Base-by-base conservation (phyloP, 352 stramenopile genomes). In the Phytophthora palmivora region DNA sequence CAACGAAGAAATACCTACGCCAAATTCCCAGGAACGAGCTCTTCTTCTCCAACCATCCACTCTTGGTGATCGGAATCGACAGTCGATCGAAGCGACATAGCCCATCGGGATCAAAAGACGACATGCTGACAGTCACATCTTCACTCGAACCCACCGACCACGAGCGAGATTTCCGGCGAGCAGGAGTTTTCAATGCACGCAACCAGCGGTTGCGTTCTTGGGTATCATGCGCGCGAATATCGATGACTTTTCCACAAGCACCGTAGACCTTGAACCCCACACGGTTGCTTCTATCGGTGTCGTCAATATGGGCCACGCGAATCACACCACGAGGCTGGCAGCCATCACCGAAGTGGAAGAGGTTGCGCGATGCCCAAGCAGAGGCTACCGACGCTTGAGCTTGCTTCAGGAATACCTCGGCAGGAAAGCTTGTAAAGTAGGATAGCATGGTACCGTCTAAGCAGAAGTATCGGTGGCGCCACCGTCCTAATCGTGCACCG, bases 401-500 rank as follows among this genome's bases (percentile, higher is more conserved):
- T 58, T 89, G 84, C 16, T 82, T 83, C 14, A 93, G 32, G 52
- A 93, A 91, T 21, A 91, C 79, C 37, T 93, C 84, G 14, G 75
- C 80, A 9, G 83, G 83, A 43, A 92, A 92, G 19, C 74, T 84
- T 3, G 77, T 76, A 47, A 89, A 93, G 43, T 89, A 90, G 39
- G 79, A 79, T 11, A 93, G 45, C 66, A 93, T 70, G n/a, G 78
- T 72, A 11, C 77, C 78, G 28, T 88, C 82, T 19, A 93, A 51
- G 58, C 77, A 89, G 37, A 93, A 91, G 58, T 91, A 93, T 10
- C 84, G 79, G 38, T 91, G 82, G 6, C 81, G 74, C 84, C 84
- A 94, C 9, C 81, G 76, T 26, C 80, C 77, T 18, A 91, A 64
- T 32, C 77, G 70, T 24, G 63, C 58, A 26, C 75, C 77, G 6